phyloP scores from a whole-genome alignment of 2,329 filamentous ascomycete species.

The Talaromyces verruculosus region DNA sequence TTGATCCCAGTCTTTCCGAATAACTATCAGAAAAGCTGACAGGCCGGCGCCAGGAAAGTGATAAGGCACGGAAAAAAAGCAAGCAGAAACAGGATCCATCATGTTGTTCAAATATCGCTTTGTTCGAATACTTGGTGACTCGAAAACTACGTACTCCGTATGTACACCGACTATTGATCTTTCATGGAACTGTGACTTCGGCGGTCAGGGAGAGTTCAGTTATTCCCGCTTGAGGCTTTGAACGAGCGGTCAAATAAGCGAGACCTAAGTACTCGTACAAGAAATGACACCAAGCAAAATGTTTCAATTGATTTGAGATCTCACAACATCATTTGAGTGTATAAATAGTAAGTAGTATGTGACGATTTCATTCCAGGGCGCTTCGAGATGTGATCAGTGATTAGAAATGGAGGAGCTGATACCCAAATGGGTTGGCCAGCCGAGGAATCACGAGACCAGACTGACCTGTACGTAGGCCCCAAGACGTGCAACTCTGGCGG shows the following conservation, averaged over 20 bases:
- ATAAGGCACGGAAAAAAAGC: not conserved
- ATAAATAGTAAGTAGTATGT: slow-evolving; percentile 3
- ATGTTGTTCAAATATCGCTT: not conserved
- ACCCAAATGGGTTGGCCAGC: slow-evolving; percentile 4
- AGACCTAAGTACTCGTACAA: not conserved
- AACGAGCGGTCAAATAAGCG: slow-evolving; percentile 8
- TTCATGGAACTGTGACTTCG: not conserved
- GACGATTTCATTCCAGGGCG: not conserved
- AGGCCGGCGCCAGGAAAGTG: not conserved
- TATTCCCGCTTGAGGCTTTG: slow-evolving; percentile 4
- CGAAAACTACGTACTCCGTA: not conserved
- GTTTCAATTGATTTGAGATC: not conserved
- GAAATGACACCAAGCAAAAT: not conserved
- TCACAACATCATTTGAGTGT: not conserved
- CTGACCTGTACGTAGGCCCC: not conserved
- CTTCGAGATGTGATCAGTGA: not conserved
- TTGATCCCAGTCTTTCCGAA: not conserved
- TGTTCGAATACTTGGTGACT: not conserved
- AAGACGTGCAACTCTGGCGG: not conserved
- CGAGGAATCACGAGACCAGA: slow-evolving; percentile 15
- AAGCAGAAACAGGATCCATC: not conserved
- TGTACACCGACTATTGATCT: slow-evolving; percentile 3
- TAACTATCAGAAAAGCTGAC: not conserved
- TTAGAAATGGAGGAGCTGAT: slow-evolving; percentile 1
- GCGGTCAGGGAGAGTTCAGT: not conserved